Evolutionary conservation across 345 rosid genomes (phyloP).

Genomic region (Melaleuca quinquenervia): DNA sequence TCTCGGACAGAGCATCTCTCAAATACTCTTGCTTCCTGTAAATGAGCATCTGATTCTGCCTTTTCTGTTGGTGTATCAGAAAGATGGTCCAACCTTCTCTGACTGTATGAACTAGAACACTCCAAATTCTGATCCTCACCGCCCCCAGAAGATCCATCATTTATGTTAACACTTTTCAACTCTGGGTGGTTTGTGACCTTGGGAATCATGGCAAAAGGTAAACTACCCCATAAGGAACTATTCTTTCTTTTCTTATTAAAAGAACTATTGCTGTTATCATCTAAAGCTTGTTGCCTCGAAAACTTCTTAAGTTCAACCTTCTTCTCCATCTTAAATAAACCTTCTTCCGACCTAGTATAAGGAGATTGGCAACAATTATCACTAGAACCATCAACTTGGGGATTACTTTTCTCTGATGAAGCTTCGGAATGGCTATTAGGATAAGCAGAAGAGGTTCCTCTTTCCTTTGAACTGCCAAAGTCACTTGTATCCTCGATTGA

Average conservation of each 20-base stretch:
- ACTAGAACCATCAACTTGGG: constrained; percentile 37
- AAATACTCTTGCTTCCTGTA: constrained; percentile 13
- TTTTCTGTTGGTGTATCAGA: constrained; percentile 12
- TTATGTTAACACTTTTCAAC: constrained; percentile 3
- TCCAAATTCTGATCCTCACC: constrained; percentile 6
- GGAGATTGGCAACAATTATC: constrained; percentile 25
- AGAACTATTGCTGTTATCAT: constrained; percentile 10
- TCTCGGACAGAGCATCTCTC: constrained; percentile 63
- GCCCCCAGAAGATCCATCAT: constrained; percentile 17
- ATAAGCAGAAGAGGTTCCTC: constrained; percentile 9
- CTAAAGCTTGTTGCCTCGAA: constrained; percentile 8
- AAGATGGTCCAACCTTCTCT: constrained; percentile 17
- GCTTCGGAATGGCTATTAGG: constrained; percentile 10
- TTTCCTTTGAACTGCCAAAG: constrained; percentile 28
- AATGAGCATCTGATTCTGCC: constrained; percentile 13
- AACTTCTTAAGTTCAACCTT: constrained; percentile 22
- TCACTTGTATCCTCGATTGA: constrained; percentile 48
- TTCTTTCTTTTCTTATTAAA: constrained; percentile 21
- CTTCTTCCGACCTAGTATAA: constrained; percentile 21
- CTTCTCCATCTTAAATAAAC: constrained; percentile 21
- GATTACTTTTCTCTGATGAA: constrained; percentile 25
- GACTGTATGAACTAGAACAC: constrained; percentile 2
- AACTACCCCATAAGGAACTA: constrained; percentile 51
- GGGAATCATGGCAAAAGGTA: constrained; percentile 36
- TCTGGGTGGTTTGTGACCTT: constrained; percentile 21